Base-by-base conservation (phyloP, 805 yeast species). In the Monosporozyma aerobia region DNA sequence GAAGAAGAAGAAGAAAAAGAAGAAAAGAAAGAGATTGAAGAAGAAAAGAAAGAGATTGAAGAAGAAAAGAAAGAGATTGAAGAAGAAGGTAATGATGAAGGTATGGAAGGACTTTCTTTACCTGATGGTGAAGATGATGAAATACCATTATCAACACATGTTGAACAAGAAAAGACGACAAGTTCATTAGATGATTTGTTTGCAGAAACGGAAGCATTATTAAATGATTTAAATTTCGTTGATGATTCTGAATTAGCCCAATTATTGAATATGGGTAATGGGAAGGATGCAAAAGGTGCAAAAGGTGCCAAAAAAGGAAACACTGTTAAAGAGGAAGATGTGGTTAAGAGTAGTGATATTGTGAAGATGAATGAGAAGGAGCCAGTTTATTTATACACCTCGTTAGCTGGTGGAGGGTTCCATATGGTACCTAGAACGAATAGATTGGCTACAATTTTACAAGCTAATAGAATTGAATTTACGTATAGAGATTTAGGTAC, bases 341-440 rank as follows among this genome's bases (percentile, higher is more conserved):
- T 43, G 0, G 55, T 58, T 19, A 59, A 49, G 41, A 46, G 49
- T 9, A 57, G 62, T 46, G 59, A 56, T n/a, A 59, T 56, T 11
- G 57, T 57, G 22, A 54, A 55, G 14, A 52, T 58, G 29, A 55
- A 63, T 51, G 75, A 73, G 54, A 71, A 73, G 52, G 80, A 78
- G 56, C 90, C 94, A 2, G 82, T 89, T 23, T 88, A 80, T 66
- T 66, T 90, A 27, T 89, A 76, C 70, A 90, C 97, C 0, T 90
- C 97, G 0, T 73, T 89, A 45, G 92, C 96, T 0, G 95, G 95
- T 29, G 82, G 81, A 51, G 95, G 94, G 1, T 83, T 81, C 77
- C 86, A 85, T 65, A 80, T 90, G 67, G 79, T 83, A 57, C 78
- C 84, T 14, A 75, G 90, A 59, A 89, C 96, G 14, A 87, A 85